Base-by-base conservation (phyloP, 306 rosid genomes). In the Calophaca sinica region DNA sequence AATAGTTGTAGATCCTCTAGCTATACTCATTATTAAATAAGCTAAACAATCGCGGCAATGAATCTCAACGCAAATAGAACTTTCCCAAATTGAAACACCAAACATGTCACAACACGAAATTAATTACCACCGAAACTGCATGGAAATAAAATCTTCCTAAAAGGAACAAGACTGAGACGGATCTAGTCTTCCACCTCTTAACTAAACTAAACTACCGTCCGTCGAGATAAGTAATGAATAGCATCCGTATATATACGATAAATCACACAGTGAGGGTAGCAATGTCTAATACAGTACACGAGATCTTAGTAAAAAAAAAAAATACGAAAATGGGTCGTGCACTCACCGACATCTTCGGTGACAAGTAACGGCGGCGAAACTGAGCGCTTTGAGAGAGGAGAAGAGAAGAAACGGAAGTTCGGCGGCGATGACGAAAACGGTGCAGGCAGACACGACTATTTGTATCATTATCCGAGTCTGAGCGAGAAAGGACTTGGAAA, bases 271-370 rank as follows among this genome's bases (percentile, higher is more conserved):
- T 12, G 46, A 3, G 48, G 38, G 46, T 11, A 39, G 35, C 67
- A 55, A 53, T 2, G 57, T n/a, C 35, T 20, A 2, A 51, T 35
- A 14, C 35, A 51, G 49, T 7, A 20, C 0, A 42, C 50, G 11
- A 54, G 62, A 73, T 36, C 45, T 54, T 54, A 4, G 4, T 33
- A 4, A 33, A 41, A 15, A 9, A 13, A 14, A 14, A n/a, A n/a
- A 28, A 14, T 33, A 32, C 42, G 13, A 53, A 50, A 29, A 68
- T n/a, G 48, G 20, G 5, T n/a, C 3, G 46, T 8, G 9, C 48
- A 81, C 88, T 84, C 9, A 84, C 85, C 85, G 85, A 77, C 88
- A 84, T 84, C 58, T 68, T 49, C 61, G 62, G 41, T 13, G 50
- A 50, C 2, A 31, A 51, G 39, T 38, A 59, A 58, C 33, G 8